Conservation (phyloP, 768 basidiomycete species). For the Leucocoprinus leucothites region DNA sequence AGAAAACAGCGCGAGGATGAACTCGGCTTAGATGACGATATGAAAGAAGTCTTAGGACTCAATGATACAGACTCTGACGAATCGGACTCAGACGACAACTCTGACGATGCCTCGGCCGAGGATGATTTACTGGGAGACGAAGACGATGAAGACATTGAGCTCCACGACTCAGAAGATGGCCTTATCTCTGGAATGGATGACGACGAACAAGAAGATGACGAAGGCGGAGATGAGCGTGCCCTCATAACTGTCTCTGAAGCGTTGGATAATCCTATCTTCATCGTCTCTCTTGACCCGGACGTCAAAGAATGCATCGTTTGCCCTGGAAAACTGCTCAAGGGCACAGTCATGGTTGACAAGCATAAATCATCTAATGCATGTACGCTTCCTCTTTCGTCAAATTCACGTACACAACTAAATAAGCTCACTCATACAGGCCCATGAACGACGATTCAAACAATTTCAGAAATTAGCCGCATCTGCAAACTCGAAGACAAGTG, state of each 20-base stretch:
- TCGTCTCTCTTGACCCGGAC: slow-evolving; percentile 52
- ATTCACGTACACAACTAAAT: slow-evolving; percentile 1
- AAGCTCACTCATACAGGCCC: slow-evolving; percentile 42
- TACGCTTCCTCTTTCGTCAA: slow-evolving; percentile 26
- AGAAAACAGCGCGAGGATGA: slow-evolving; percentile 63
- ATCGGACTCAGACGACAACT: slow-evolving; percentile 41
- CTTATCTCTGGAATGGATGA: slow-evolving; percentile 19
- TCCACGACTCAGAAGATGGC: slow-evolving; percentile 15
- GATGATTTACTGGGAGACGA: slow-evolving; percentile 14
- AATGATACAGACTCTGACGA: slow-evolving; percentile 78
- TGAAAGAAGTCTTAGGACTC: slow-evolving; percentile 61
- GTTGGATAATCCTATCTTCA: slow-evolving; percentile 60
- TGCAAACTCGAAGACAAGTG: slow-evolving; percentile 42
- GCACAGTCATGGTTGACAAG: slow-evolving; percentile 46
- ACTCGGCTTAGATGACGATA: slow-evolving; percentile 60
- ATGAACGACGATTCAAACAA: slow-evolving; percentile 55
- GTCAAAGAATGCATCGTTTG: slow-evolving; percentile 64
- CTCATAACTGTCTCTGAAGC: slow-evolving; percentile 56
- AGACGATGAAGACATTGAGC: slow-evolving; percentile 21
- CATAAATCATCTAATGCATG: slow-evolving; percentile 66
- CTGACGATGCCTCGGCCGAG: slow-evolving; percentile 21
- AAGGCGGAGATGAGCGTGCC: slow-evolving; percentile 24
- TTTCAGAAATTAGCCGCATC: slow-evolving; percentile 40
- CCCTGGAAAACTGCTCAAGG: slow-evolving; percentile 71
- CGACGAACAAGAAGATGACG: slow-evolving; percentile 29